A percentile compares a stretch with the other conserved stretches of the same genome.
Evolutionary conservation across 2,329 filamentous ascomycete species (phyloP).

Genomic region (Curvularia verruculosa): DNA sequence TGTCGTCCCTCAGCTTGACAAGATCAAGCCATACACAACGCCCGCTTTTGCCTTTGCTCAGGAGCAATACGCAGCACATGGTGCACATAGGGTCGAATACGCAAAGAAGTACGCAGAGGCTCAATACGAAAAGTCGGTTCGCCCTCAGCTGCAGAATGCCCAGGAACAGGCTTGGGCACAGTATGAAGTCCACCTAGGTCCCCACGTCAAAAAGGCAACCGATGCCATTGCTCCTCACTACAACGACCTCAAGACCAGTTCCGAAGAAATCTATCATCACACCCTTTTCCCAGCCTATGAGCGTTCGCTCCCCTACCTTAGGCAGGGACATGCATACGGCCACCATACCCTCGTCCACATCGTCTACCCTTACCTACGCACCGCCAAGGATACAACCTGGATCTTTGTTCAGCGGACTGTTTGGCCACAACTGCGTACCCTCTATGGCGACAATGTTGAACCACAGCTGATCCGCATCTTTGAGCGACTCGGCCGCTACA

Average conservation of each 20-base stretch:
- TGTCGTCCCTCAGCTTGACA: conserved; percentile 79
- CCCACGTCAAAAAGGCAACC: conserved; percentile 70
- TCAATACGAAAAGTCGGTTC: conserved; percentile 80
- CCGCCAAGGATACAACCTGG: conserved; percentile 71
- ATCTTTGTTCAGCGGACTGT: conserved; percentile 76
- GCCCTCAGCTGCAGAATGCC: conserved; percentile 73
- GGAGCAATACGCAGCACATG: conserved; percentile 69
- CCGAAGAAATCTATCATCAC: conserved; percentile 71
- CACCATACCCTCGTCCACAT: conserved; percentile 72
- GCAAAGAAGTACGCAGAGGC: conserved; percentile 68
- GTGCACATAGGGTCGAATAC: conserved; percentile 72
- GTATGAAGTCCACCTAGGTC: conserved; percentile 74
- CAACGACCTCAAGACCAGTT: conserved; percentile 66
- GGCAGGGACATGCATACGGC: conserved; percentile 69
- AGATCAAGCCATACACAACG: conserved; percentile 73
- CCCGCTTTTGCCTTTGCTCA: conserved; percentile 71
- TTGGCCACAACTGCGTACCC: conserved; percentile 78
- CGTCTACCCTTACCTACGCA: conserved; percentile 73
- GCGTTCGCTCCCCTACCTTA: conserved; percentile 74
- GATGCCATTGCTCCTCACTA: conserved; percentile 73
- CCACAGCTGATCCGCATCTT: conserved; percentile 93
- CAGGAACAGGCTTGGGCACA: conserved; percentile 66
- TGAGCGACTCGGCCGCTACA: conserved; percentile 81
- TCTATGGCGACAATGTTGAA: conserved; percentile 92
- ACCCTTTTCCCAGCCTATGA: conserved; percentile 77